Evolutionary conservation across 495 filamentous ascomycete species (phyloP).

Genomic region (Penicillium turbatum): DNA sequence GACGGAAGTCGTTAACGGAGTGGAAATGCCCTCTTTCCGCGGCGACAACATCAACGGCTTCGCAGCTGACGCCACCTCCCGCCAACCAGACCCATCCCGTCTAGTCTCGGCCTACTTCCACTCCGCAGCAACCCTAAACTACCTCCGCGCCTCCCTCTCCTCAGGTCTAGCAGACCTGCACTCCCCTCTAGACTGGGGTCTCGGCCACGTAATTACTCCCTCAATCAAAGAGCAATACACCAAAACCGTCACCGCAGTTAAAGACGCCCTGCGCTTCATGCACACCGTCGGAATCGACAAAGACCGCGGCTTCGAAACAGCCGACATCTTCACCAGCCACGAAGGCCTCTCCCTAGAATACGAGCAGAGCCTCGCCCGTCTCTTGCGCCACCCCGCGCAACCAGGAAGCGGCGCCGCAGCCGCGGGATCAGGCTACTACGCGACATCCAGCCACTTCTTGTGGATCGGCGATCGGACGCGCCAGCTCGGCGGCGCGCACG

Average conservation of each 20-base stretch:
- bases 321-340: slow-evolving; percentile 92
- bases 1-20: slow-evolving; percentile 75
- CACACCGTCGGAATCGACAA: slow-evolving; percentile 89
- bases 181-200: slow-evolving; percentile 87
- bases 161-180: slow-evolving; percentile 92
- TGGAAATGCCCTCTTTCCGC: slow-evolving; percentile 80
- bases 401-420: slow-evolving; percentile 9
- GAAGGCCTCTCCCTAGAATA: slow-evolving; percentile 94
- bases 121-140: slow-evolving; percentile 90
- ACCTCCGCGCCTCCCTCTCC: slow-evolving; percentile 74
- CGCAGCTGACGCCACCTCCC: slow-evolving; percentile 52
- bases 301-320: slow-evolving; percentile 77
- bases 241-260: slow-evolving; percentile 75
- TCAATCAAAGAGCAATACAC: slow-evolving; percentile 80
- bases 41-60: slow-evolving; percentile 96
- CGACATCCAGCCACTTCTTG: slow-evolving; percentile 94
- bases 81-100: slow-evolving; percentile 74
- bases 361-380: slow-evolving; percentile 78
- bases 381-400: slow-evolving; percentile 54
- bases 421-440: slow-evolving; percentile 55
- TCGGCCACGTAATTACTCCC: slow-evolving; percentile 87
- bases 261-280: slow-evolving; percentile 93
- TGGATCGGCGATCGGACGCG: slow-evolving; percentile 98
- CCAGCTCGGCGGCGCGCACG: slow-evolving; percentile 84
- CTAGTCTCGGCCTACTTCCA: slow-evolving; percentile 93